Evolutionary conservation across 2,329 filamentous ascomycete genomes (phyloP).

Genomic region (Pseudogymnoascus sp.): DNA sequence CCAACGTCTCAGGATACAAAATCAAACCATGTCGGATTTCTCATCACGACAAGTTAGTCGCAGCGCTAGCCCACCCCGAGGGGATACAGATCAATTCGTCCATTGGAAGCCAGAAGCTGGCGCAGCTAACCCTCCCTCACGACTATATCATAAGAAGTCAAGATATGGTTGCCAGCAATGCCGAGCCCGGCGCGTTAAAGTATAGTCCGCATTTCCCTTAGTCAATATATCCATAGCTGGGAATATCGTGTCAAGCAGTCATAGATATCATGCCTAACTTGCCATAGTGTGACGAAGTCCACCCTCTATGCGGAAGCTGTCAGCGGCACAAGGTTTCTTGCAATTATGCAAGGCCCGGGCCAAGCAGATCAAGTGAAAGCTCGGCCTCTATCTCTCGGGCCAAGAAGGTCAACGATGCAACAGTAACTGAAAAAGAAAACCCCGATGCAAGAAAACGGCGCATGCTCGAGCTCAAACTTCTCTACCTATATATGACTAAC

Average conservation of each 20-base stretch:
- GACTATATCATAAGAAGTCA: constrained; percentile 30
- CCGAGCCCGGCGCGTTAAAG: constrained; percentile 28
- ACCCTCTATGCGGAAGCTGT: constrained; percentile 19
- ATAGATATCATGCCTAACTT: not conserved
- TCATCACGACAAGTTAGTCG: not conserved
- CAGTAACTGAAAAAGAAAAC: not conserved
- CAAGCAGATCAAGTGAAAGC: constrained; percentile 7
- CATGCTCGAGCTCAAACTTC: constrained; percentile 18
- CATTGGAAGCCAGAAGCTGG: not conserved
- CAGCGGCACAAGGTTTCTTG: constrained; percentile 17
- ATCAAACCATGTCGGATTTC: not conserved
- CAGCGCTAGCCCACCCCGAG: not conserved
- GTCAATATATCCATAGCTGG: too few species aligned
- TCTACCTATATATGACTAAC: constrained; percentile 19
- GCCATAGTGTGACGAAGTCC: constrained; percentile 20
- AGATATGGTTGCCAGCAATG: constrained; percentile 27
- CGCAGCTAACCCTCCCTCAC: not conserved
- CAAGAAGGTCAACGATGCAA: constrained; percentile 3
- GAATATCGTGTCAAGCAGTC: constrained; percentile 15
- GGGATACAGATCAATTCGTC: not conserved
- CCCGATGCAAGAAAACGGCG: constrained; percentile 17
- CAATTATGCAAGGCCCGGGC: constrained; percentile 14
- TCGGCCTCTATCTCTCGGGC: not conserved
- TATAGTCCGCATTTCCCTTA: constrained; percentile 10
- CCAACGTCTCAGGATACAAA: not conserved